These are phyloP conservation scores for Oidium heveae DNA, from an alignment of 2,329 filamentous ascomycete genomes.

Conservation along the genomic window DNA sequence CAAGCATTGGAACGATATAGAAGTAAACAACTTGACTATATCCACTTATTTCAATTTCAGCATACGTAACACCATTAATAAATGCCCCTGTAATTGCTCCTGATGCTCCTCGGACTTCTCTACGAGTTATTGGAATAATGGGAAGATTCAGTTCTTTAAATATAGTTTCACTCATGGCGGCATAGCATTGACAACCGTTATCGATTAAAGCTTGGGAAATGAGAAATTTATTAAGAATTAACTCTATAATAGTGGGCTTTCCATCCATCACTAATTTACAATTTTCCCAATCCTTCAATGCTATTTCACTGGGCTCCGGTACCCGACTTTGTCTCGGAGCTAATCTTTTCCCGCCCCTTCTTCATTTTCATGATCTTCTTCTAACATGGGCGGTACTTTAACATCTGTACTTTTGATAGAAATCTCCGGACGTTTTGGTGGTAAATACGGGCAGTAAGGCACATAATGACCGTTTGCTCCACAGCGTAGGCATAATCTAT, in stretches of 20 bases:
- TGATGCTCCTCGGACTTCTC: neutral
- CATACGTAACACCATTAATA: neutral
- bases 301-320: neutral
- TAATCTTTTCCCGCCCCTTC: neutral
- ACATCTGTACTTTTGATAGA: neutral
- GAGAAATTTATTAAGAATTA: neutral
- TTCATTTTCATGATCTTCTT: neutral
- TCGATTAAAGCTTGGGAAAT: neutral
- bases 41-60: neutral
- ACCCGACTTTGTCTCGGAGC: neutral
- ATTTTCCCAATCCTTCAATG: neutral
- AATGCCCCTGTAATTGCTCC: neutral
- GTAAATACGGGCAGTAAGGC: neutral
- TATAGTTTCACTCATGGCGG: neutral
- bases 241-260: neutral
- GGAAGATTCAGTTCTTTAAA: neutral
- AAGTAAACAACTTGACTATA: no score
- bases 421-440: neutral
- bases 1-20: neutral
- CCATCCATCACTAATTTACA: neutral
- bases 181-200: neutral
- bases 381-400: neutral
- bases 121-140: neutral
- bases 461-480: neutral
- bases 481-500: neutral